Percentiles rank a stretch among this genome's conserved stretches.
Evolutionary conservation across 2,329 filamentous ascomycete species (phyloP).

Genomic region (Escovopsis weberi): DNA sequence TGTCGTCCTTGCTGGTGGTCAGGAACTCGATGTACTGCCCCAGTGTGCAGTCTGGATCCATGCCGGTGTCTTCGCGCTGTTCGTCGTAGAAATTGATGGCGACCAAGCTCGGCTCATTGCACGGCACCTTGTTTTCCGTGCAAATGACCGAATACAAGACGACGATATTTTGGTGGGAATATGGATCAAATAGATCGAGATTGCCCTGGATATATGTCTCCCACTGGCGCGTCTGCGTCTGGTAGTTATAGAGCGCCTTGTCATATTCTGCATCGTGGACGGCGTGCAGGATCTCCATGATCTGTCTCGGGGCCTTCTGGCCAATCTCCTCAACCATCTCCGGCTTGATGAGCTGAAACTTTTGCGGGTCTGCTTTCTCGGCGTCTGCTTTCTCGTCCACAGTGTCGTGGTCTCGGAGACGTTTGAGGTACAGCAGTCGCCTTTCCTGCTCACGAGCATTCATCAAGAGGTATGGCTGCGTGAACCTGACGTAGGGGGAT

Average conservation of each 20-base stretch:
- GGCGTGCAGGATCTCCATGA: slow-evolving; percentile 85
- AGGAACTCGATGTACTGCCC: slow-evolving; percentile 93
- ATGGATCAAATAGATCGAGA: slow-evolving; percentile 81
- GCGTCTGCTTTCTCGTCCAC: slow-evolving; percentile 40
- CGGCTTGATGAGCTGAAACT: slow-evolving; percentile 82
- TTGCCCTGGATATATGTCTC: slow-evolving; percentile 87
- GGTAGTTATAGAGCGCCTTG: slow-evolving; percentile 83
- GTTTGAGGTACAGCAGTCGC: slow-evolving; percentile 65
- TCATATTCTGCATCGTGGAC: slow-evolving; percentile 96
- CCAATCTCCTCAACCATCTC: slow-evolving; percentile 86
- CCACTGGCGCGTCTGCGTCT: slow-evolving; percentile 91
- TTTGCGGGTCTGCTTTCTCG: slow-evolving; percentile 50
- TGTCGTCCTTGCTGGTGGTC: slow-evolving; percentile 58
- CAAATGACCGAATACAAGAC: slow-evolving; percentile 90
- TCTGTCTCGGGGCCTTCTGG: slow-evolving; percentile 66
- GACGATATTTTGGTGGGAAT: slow-evolving; percentile 90
- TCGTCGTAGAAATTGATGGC: slow-evolving; percentile 91
- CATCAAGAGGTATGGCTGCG: slow-evolving; percentile 84
- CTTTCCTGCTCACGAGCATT: slow-evolving; percentile 84
- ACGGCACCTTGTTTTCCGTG: slow-evolving; percentile 85
- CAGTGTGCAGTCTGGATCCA: slow-evolving; percentile 79
- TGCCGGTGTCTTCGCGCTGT: slow-evolving; percentile 55
- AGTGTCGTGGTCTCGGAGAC: slow-evolving; percentile 63
- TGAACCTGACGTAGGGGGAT: slow-evolving; percentile 92
- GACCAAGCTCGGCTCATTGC: slow-evolving; percentile 78